Percentiles rank a stretch among this genome's conserved stretches.
Conservation (phyloP, 208 protist species). For the Trypanosoma lewisi region DNA sequence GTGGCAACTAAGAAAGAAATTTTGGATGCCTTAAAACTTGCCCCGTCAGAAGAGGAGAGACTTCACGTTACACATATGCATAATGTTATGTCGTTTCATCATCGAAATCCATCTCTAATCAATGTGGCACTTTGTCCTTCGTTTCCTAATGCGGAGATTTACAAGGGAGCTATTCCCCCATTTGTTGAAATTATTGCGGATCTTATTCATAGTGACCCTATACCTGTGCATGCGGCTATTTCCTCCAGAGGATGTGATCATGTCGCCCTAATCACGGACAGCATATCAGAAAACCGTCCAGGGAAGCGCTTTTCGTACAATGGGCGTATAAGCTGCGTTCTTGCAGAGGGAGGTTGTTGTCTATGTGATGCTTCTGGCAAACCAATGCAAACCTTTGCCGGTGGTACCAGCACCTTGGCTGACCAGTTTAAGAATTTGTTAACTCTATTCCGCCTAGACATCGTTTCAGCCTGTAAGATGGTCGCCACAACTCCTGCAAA, state of each 20-base stretch:
- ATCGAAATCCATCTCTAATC: constrained; percentile 57
- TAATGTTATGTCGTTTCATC: constrained; percentile 73
- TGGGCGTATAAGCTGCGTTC: constrained; percentile 49
- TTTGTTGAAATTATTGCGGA: constrained; percentile 69
- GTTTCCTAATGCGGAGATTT: constrained; percentile 52
- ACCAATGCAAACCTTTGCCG: constrained; percentile 49
- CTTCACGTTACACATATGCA: constrained; percentile 64
- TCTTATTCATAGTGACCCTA: constrained; percentile 56
- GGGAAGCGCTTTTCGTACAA: constrained; percentile 65
- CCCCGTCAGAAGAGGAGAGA: constrained; percentile 33
- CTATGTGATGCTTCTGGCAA: constrained; percentile 55
- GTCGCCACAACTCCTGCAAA: constrained; percentile 60
- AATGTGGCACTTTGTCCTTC: constrained; percentile 55
- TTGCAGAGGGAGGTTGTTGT: constrained; percentile 53
- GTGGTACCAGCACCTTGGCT: constrained; percentile 54
- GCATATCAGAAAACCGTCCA: constrained; percentile 55
- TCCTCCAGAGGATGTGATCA: constrained; percentile 39
- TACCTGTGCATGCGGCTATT: constrained; percentile 53
- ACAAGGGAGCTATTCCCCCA: constrained; percentile 46
- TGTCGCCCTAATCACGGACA: constrained; percentile 66
- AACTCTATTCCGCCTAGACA: constrained; percentile 46
- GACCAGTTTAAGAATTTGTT: constrained; percentile 68
- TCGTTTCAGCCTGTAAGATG: constrained; percentile 51
- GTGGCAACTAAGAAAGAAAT: constrained; percentile 55
- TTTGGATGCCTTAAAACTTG: constrained; percentile 48